Base-by-base conservation (phyloP, 208 protist genomes). In the Trypanosoma melophagium region DNA sequence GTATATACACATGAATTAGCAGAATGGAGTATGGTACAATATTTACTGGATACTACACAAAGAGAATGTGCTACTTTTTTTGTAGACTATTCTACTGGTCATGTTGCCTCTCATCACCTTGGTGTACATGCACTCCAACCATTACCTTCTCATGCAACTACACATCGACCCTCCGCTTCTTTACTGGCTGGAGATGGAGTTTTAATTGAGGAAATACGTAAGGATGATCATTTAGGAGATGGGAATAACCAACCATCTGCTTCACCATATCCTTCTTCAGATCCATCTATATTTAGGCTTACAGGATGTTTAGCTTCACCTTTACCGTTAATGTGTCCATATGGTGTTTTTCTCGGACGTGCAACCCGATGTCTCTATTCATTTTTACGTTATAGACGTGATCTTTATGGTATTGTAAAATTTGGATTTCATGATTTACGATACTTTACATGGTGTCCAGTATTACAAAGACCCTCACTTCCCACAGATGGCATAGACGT, bases 11-110 rank as follows among this genome's bases (percentile, higher is more conserved):
- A 80, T 61, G 87, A 96, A 74, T 56, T 94, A 55, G 83, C 90
- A 31, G 90, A 96, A 76, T 92, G 86, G 85, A 89, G 84, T 45
- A 76, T 92, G 38, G 44, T 93, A 38, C 70, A 89, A 60, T 96
- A 90, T 71, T 68, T 96, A 25, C 70, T 94, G 35, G 87, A 92
- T 66, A 70, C 81, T 2, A 77, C 67, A 13, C 59, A 79, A 13
- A 76, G 90, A 16, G 81, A 88, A 58, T 66, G 64, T 17, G 71
- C 78, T n/a, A 79, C 69, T 25, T 87, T 93, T 57, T 84, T 96
- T 53, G 79, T 94, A 16, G 87, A 94, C 70, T 69, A 78, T 5
- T 63, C 61, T 22, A 81, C 76, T 40, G 90, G 90, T 5, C 90
- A 92, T 66, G 77, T 95, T 2, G 77, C 85, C 24, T 84, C 80